Evolutionary conservation across 164 flowering plant genomes (phyloP), one percentile per base, ranked within the genome.

Genomic region (Aristolochia contorta): DNA sequence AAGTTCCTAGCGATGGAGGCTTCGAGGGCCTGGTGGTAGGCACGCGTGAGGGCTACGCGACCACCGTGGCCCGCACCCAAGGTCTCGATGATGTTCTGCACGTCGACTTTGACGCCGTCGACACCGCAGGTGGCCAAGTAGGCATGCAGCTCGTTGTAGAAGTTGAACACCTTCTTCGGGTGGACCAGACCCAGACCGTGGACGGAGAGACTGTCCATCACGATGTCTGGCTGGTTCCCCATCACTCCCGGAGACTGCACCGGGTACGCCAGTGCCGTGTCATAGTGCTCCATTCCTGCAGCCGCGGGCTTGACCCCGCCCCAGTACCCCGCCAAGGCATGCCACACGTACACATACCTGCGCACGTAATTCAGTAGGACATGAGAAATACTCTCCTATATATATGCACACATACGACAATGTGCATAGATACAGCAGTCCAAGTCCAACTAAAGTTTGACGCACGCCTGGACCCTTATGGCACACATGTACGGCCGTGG

Each of bases 291-390:
- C 92, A 93, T 79, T 1, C 94, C 98, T 7, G 73, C 68, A 62
- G 84, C 92, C 13, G 84, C 78, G 10, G 98, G 98, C 25, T 86
- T 85, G 58, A 93, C 98, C 41, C 98, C 98, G 43, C 98, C 98
- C 98, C 98, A 93, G 69, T 93, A 93, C 49, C 98, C 98, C 15
- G 89, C 94, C 21, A 93, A 67, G 51, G 98, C 98, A 77, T 93
- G 98, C 98, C 98, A 93, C 13, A 79, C 94, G 51, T 87, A 93
- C 13, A 90, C 96, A 70, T 60, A 75, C 80, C 97, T 93, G 81
- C n/a, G 13, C 23, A 54, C 57, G 16, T 12, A 1, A 49, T 10
- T 1, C 22, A 49, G 30, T 18, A 18, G 23, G 56, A 54, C 4
- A 22, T 20, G 56, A 54, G 7, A 27, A 27, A 27, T 27, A 27